phyloP scores from a whole-genome alignment of 495 filamentous ascomycete species.

The Aspergillus hancockii region DNA sequence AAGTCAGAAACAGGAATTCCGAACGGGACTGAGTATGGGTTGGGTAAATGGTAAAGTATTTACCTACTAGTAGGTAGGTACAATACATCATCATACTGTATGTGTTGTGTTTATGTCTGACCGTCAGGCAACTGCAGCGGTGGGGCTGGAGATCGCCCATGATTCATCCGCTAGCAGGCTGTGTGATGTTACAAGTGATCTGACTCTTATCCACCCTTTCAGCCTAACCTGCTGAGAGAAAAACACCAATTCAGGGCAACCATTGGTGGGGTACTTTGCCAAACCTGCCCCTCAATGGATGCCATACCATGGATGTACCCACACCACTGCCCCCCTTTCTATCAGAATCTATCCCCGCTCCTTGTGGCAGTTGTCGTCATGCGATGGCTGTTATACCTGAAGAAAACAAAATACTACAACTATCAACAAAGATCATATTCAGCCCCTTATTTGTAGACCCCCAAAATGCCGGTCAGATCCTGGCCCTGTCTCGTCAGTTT shows the following conservation, averaged over 20 bases:
- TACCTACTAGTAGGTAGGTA: too few relatives aligned
- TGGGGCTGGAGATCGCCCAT: background rate
- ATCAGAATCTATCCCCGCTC: conserved; percentile 14
- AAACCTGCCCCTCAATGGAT: conserved; percentile 12
- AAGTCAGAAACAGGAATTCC: too few relatives aligned
- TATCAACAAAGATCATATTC: background rate
- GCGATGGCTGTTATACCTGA: conserved; percentile 6
- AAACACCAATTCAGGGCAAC: conserved; percentile 6
- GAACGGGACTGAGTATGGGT: too few relatives aligned
- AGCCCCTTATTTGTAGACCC: background rate
- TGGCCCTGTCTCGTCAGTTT: background rate
- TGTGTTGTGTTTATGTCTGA: background rate
- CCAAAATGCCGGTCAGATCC: background rate
- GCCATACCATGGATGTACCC: conserved; percentile 3
- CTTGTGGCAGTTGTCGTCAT: conserved; percentile 25
- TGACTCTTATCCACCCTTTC: conserved; percentile 20
- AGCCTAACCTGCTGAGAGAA: conserved; percentile 16
- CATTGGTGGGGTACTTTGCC: conserved; percentile 17
- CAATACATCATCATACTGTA: too few relatives aligned
- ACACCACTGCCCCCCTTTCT: conserved; percentile 11
- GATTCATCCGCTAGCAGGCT: conserved; percentile 3
- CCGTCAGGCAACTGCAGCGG: conserved; percentile 9
- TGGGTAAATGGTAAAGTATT: too few relatives aligned
- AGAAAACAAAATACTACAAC: background rate
- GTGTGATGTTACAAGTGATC: conserved; percentile 13